phyloP scores from a whole-genome alignment of 192 early-diverging fungal species.

The Entophlyctis helioformis region DNA sequence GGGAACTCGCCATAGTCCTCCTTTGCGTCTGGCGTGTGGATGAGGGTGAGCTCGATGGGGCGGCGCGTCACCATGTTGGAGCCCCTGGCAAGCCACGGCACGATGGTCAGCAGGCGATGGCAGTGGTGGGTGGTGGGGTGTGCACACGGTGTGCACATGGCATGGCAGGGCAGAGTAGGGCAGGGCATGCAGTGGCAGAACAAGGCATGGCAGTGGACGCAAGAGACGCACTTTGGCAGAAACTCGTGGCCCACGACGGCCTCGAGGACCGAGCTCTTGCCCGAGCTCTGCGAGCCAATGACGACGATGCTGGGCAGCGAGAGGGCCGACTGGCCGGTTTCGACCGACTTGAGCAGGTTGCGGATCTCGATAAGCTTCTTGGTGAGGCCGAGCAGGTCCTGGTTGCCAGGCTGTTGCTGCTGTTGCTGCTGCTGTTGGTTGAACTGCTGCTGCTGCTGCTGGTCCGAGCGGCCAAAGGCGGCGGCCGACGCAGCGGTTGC shows the following conservation, averaged over 20 bases:
- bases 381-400: conserved; percentile 76
- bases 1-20: conserved; percentile 42
- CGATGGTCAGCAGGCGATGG: too few species aligned
- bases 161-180: too few species aligned
- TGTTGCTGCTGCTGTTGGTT: not conserved
- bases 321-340: conserved; percentile 52
- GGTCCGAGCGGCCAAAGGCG: not conserved
- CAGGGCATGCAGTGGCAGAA: too few species aligned
- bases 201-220: too few species aligned
- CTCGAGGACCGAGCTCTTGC: conserved; percentile 95
- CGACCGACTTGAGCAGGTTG: conserved; percentile 81
- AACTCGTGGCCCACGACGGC: conserved; percentile 95
- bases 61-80: conserved; percentile 89
- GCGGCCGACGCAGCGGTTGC: conserved; percentile 1
- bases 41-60: conserved; percentile 92
- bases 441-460: too few species aligned
- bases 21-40: conserved; percentile 62
- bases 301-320: conserved; percentile 68
- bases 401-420: conserved; percentile 19
- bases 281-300: conserved; percentile 41
- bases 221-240: conserved; percentile 66
- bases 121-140: too few species aligned
- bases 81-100: conserved; percentile 40
- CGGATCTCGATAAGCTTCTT: conserved; percentile 92
- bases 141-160: too few species aligned